These are phyloP conservation scores for Acanthamoeba royreba DNA, from an alignment of 208 protist species.

Conservation along the genomic window DNA sequence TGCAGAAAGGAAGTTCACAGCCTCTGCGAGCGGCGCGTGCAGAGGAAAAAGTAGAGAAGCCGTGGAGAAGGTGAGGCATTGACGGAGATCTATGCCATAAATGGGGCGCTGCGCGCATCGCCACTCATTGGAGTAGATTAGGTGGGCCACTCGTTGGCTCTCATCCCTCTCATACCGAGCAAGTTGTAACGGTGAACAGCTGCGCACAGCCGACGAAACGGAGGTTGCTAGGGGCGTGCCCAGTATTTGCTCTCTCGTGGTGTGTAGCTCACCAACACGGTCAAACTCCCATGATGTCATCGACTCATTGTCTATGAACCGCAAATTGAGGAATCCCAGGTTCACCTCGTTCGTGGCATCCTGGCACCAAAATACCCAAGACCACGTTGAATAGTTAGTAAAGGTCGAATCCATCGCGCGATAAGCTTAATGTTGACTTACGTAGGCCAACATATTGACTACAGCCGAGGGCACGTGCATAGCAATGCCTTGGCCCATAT, in stretches of 20 bases:
- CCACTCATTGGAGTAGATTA: slow-evolving; percentile 27
- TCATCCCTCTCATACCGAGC: not conserved
- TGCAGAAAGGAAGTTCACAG: no score
- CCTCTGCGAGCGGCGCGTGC: no score
- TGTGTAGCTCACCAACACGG: not conserved
- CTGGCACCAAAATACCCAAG: not conserved
- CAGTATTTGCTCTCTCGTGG: not conserved
- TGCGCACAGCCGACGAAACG: not conserved
- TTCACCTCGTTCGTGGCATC: not conserved
- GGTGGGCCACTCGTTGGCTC: not conserved
- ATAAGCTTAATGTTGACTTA: not conserved
- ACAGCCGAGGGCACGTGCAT: not conserved
- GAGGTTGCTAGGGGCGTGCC: not conserved
- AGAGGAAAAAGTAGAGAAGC: not conserved
- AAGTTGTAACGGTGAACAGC: not conserved
- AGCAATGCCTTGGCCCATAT: not conserved
- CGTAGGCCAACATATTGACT: not conserved
- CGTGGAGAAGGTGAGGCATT: not conserved
- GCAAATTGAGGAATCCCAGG: slow-evolving; percentile 33
- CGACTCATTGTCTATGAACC: slow-evolving; percentile 10
- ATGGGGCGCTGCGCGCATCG: slow-evolving; percentile 34
- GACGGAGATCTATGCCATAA: slow-evolving; percentile 43
- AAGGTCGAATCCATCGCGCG: not conserved
- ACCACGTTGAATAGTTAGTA: no score
- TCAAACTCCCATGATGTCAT: not conserved